These are phyloP conservation scores for Ulmus americana DNA, from an alignment of 331 rosid genomes.

Conservation along the genomic window DNA sequence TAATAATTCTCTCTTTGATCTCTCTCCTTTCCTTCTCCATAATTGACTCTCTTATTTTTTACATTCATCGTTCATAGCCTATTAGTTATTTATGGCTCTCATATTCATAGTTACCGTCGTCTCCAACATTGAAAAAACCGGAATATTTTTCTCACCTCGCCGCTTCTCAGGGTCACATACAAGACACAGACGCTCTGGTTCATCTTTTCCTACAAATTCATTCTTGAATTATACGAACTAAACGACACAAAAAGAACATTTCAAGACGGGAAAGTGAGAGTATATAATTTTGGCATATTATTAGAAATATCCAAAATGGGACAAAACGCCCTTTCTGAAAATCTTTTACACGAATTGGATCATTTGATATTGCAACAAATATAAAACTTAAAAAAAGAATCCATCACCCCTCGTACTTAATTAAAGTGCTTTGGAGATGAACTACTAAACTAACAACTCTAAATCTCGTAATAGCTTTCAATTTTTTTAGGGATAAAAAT, in stretches of 20 bases:
- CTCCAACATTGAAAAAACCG: conserved; percentile 6
- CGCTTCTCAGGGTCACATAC: conserved; percentile 4
- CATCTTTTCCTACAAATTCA: conserved; percentile 24
- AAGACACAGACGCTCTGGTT: not conserved
- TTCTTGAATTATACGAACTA: conserved; percentile 9
- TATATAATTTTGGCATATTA: not conserved
- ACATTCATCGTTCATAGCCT: not conserved
- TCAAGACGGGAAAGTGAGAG: not conserved
- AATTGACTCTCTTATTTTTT: not conserved
- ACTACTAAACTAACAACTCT: too few relatives aligned
- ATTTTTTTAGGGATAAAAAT: too few relatives aligned
- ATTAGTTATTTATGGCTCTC: not conserved
- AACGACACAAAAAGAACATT: not conserved
- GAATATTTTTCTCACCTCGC: not conserved
- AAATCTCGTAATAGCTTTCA: too few relatives aligned
- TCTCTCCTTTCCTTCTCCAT: not conserved
- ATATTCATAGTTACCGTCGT: not conserved
- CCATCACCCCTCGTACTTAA: too few relatives aligned
- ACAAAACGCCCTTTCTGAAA: too few relatives aligned
- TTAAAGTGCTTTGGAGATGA: too few relatives aligned
- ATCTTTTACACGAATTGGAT: too few relatives aligned
- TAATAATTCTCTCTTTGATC: not conserved
- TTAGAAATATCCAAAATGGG: too few relatives aligned
- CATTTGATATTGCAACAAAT: too few relatives aligned
- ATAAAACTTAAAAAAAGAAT: too few relatives aligned